phyloP scores from a whole-genome alignment of 148 eudicot genomes.

The Rhododendron kiyosumense region DNA sequence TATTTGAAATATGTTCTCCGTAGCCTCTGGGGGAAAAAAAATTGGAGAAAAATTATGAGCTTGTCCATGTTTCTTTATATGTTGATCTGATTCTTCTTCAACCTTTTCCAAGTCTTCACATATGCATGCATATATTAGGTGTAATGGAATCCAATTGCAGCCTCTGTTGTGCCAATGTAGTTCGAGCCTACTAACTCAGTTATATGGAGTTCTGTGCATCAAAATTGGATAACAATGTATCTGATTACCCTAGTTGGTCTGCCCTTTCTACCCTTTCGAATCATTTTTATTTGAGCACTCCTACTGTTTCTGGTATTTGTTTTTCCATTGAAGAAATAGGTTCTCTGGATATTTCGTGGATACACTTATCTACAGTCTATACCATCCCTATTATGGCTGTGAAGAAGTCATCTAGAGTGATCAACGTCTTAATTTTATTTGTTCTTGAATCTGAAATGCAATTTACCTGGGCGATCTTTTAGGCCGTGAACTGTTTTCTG shows the following conservation, averaged over 20 bases:
- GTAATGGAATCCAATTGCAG: neutral
- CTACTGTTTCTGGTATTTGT: neutral
- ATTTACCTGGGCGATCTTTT: neutral
- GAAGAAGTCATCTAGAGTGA: neutral
- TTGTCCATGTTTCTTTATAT: neutral
- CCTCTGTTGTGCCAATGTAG: neutral
- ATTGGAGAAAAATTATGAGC: neutral
- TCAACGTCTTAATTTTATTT: neutral
- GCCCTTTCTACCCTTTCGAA: neutral
- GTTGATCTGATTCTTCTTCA: neutral
- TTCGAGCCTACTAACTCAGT: neutral
- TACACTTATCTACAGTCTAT: neutral
- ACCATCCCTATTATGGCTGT: neutral
- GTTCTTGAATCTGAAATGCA: slow-evolving; percentile 5
- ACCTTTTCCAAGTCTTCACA: neutral
- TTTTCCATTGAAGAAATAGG: neutral
- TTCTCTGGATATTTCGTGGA: neutral
- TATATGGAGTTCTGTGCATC: neutral
- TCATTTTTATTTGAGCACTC: neutral
- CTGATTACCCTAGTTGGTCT: neutral
- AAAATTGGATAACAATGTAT: neutral
- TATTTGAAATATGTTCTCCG: neutral
- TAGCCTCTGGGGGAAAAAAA: too few species aligned
- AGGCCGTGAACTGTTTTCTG: neutral
- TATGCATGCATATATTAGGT: neutral